Conservation (phyloP, 2,329 filamentous ascomycete species). For the Furcasterigmium sp. region DNA sequence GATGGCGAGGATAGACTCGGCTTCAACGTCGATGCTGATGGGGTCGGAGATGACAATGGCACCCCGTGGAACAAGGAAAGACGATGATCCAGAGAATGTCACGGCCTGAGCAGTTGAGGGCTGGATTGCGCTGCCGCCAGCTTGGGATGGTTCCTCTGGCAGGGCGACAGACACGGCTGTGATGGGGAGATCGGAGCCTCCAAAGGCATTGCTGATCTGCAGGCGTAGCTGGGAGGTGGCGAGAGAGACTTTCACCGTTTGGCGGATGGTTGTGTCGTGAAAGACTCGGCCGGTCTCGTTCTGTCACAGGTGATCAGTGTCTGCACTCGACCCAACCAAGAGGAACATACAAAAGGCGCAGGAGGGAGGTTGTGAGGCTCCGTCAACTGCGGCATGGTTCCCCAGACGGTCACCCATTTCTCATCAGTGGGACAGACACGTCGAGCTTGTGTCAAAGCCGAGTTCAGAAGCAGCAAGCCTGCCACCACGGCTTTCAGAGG, state of each 20-base stretch:
- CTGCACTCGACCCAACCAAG: too few species aligned
- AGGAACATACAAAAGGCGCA: constrained; percentile 49
- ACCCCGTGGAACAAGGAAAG: constrained; percentile 46
- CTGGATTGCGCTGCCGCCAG: constrained; percentile 44
- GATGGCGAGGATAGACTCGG: constrained; percentile 45
- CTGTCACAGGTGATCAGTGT: constrained; percentile 21
- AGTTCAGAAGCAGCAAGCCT: neutral
- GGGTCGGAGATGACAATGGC: constrained; percentile 55
- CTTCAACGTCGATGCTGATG: constrained; percentile 41
- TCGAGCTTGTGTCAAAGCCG: neutral
- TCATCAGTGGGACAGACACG: constrained; percentile 13
- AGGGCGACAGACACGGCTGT: constrained; percentile 51
- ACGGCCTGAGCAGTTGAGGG: constrained; percentile 40
- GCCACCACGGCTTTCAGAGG: neutral
- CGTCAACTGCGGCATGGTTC: constrained; percentile 56
- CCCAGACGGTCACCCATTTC: constrained; percentile 59
- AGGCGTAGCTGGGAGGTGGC: constrained; percentile 49
- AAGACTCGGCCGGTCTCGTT: constrained; percentile 49
- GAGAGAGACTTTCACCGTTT: constrained; percentile 54
- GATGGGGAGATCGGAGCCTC: constrained; percentile 50
- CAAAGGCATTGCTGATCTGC: constrained; percentile 58
- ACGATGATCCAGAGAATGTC: constrained; percentile 48
- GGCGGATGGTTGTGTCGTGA: constrained; percentile 53
- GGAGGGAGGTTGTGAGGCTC: constrained; percentile 55
- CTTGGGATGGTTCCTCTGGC: constrained; percentile 38